Evolutionary conservation across 345 rosid genomes (phyloP), one percentile per base, ranked within the genome.

Genomic region (Brassica nigra): DNA sequence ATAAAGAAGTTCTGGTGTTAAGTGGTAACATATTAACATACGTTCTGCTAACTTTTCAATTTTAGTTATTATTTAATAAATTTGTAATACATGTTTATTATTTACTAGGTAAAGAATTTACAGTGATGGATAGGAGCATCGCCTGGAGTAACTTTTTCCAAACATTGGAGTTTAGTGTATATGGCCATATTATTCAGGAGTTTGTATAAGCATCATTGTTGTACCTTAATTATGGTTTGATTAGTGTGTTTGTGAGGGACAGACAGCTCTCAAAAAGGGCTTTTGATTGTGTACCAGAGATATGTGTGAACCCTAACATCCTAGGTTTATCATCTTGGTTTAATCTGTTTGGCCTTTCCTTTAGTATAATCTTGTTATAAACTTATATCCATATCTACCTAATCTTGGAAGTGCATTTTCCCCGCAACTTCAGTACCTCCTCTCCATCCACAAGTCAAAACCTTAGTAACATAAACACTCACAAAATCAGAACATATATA

Each of bases 381-480:
- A 23, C 27, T 23, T 23, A 78, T 92, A 92, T 57, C 79, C 97
- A 4, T 81, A 36, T 33, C 87, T 78, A 76, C 90, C 97, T 66
- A 82, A 90, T 85, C 90, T 89, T 12, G 92, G 42, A 61, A 94
- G 86, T 14, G 96, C 96, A 72, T 94, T 92, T 84, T 94, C 96
- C 98, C 97, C 0, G 94, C 97, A 72, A 92, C 96, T 75, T 86
- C 87, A 66, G 87, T 75, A 10, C 85, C 80, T 85, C 90, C 93
- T 70, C 80, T 90, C 97, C 97, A 92, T 18, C 89, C 89, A 54
- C 85, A 89, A 76, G 93, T 90, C 81, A 94, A 77, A 74, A 90
- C 98, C 98, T 92, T 84, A 76, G 20, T 65, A n/a, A 31, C 30
- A 2, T 55, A 66, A 54, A 9, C 70, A 71, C 28, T 58, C 28